Evolutionary conservation across 805 yeast species (phyloP).

Genomic region (Metschnikowia hibisci): DNA sequence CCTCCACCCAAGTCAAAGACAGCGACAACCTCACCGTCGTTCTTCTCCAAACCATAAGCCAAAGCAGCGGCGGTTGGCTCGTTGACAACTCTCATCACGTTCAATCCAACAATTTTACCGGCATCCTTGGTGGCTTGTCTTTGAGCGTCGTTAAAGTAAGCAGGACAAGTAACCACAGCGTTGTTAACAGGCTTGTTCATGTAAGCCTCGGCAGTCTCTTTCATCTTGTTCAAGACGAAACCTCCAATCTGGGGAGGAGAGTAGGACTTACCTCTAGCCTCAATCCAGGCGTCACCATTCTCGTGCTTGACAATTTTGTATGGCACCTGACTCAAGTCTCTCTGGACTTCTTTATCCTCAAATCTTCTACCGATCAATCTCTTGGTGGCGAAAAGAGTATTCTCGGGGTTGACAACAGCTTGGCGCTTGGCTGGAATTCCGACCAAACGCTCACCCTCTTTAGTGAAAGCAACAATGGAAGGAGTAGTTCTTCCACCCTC

Average conservation of each 20-base stretch:
- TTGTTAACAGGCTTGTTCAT: conserved; percentile 82
- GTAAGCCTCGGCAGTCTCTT: conserved; percentile 94
- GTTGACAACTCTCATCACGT: conserved; percentile 83
- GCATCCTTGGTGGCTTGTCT: conserved; percentile 96
- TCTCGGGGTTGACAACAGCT: conserved; percentile 90
- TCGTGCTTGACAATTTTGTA: conserved; percentile 85
- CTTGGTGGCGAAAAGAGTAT: conserved; percentile 92
- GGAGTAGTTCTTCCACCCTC: conserved; percentile 74
- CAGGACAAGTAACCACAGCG: conserved; percentile 90
- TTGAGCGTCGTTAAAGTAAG: conserved; percentile 87
- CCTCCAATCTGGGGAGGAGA: conserved; percentile 97
- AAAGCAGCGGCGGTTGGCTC: conserved; percentile 94
- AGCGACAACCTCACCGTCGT: conserved; percentile 79
- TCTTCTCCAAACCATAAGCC: conserved; percentile 92
- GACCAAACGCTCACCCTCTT: conserved; percentile 77
- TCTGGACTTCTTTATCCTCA: conserved; percentile 85
- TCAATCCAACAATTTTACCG: conserved; percentile 93
- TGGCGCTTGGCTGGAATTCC: conserved; percentile 97
- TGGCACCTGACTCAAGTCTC: conserved; percentile 83
- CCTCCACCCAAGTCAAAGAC: conserved; percentile 99
- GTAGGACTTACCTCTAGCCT: conserved; percentile 81
- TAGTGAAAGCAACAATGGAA: conserved; percentile 90
- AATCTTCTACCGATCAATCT: conserved; percentile 92
- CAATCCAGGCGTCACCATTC: conserved; percentile 96
- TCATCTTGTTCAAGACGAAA: conserved; percentile 89